These are phyloP conservation scores for Lentinula novae-zelandiae DNA, from an alignment of 1,284 basidiomycete species.

Conservation along the genomic window DNA sequence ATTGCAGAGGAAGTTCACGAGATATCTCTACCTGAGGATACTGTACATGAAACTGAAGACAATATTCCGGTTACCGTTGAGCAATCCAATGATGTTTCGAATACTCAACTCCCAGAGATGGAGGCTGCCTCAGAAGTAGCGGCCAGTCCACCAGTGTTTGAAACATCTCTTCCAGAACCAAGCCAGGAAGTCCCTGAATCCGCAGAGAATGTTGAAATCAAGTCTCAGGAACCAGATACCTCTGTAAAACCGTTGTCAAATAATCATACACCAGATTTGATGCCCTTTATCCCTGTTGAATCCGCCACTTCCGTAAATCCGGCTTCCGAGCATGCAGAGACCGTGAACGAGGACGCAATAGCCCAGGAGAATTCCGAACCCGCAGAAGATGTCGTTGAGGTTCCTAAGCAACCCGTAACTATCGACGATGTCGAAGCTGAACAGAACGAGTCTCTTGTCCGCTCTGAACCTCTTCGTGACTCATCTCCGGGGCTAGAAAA, in stretches of 20 bases:
- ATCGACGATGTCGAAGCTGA: not conserved
- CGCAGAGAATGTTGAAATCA: not conserved
- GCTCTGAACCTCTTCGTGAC: conserved; percentile 7
- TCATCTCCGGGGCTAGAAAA: conserved; percentile 12
- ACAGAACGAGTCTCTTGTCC: not conserved
- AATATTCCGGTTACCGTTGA: not conserved
- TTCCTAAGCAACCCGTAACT: too few relatives aligned
- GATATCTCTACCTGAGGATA: not conserved
- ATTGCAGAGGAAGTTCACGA: not conserved
- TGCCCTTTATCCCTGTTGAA: conserved; percentile 1
- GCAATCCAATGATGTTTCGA: not conserved
- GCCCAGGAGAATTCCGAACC: not conserved
- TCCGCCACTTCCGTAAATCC: not conserved
- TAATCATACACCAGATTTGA: conserved; percentile 10
- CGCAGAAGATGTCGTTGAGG: not conserved
- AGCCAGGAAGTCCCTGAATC: not conserved
- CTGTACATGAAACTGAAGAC: not conserved
- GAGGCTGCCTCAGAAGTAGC: not conserved
- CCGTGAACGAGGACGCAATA: not conserved
- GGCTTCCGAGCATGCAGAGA: not conserved
- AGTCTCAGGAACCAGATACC: not conserved
- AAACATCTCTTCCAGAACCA: not conserved
- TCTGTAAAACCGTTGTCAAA: not conserved
- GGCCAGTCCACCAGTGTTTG: not conserved
- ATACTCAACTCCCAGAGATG: not conserved